A percentile compares a stretch with the other conserved stretches of the same genome.
Evolutionary conservation across 2,329 filamentous ascomycete genomes (phyloP).

Genomic region (Thielaviopsis ethacetica): DNA sequence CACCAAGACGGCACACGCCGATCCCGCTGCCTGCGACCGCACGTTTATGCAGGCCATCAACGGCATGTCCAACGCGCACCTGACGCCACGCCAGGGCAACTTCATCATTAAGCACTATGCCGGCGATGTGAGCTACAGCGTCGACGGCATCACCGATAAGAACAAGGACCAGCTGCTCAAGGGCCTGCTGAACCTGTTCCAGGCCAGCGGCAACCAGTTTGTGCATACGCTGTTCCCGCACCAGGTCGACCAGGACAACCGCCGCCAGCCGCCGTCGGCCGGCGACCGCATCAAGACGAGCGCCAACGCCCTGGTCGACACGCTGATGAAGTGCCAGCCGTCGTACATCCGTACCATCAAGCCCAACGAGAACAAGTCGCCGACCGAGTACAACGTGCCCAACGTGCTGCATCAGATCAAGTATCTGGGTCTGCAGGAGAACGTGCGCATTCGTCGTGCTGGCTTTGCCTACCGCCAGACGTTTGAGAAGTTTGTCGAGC

Average conservation of each 20-base stretch:
- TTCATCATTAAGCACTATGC: slow-evolving; percentile 99
- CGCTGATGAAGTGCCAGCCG: slow-evolving; percentile 90
- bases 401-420: slow-evolving; percentile 98
- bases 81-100: slow-evolving; percentile 80
- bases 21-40: slow-evolving; percentile 82
- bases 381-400: slow-evolving; percentile 74
- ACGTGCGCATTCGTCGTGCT: slow-evolving; percentile 89
- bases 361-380: slow-evolving; percentile 96
- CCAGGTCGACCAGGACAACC: slow-evolving; percentile 89
- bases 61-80: slow-evolving; percentile 78
- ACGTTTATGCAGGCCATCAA: slow-evolving; percentile 92
- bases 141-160: slow-evolving; percentile 97
- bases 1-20: slow-evolving; percentile 93
- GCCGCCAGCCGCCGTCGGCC: slow-evolving; percentile 80
- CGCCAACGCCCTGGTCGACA: slow-evolving; percentile 86
- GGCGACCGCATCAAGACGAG: slow-evolving; percentile 93
- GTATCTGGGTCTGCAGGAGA: slow-evolving; percentile 97
- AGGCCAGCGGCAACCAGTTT: slow-evolving; percentile 69
- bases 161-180: slow-evolving; percentile 97
- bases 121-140: slow-evolving; percentile 85
- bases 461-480: slow-evolving; percentile 95
- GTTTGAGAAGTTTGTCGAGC: slow-evolving; percentile 95
- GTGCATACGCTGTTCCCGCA: slow-evolving; percentile 81
- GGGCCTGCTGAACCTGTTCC: slow-evolving; percentile 76
- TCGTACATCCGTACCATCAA: slow-evolving; percentile 99